Evolutionary conservation across 495 filamentous ascomycete species (phyloP).

Genomic region (Aspergillus homomorphus): DNA sequence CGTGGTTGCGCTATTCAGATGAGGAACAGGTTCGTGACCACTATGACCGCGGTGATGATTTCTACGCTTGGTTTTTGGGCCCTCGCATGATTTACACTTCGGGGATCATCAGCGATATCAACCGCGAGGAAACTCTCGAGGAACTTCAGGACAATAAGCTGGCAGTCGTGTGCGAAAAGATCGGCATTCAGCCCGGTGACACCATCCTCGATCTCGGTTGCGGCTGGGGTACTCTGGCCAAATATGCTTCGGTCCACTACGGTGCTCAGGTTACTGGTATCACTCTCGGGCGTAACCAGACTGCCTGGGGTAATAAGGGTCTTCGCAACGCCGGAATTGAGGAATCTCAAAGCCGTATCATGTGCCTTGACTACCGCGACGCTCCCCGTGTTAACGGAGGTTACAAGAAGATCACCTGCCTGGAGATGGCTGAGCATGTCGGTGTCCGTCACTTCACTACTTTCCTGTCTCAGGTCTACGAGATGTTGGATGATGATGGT

Average conservation of each 20-base stretch:
- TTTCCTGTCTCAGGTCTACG: slow-evolving; percentile 62
- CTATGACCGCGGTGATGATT: slow-evolving; percentile 73
- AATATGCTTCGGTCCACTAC: slow-evolving; percentile 61
- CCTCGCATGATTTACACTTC: slow-evolving; percentile 75
- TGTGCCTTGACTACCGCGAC: slow-evolving; percentile 70
- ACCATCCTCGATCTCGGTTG: slow-evolving; percentile 66
- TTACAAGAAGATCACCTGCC: slow-evolving; percentile 68
- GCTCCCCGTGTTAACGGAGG: slow-evolving; percentile 56
- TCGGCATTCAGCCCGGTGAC: slow-evolving; percentile 59
- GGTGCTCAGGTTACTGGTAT: slow-evolving; percentile 63
- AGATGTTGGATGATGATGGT: slow-evolving; percentile 69
- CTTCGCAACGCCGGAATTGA: slow-evolving; percentile 56
- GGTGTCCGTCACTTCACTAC: slow-evolving; percentile 61
- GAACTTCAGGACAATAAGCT: slow-evolving; percentile 72
- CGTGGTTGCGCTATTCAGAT: slow-evolving; percentile 40
- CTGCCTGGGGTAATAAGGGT: slow-evolving; percentile 67
- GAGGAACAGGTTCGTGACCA: slow-evolving; percentile 75
- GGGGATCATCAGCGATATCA: slow-evolving; percentile 64
- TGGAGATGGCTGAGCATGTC: slow-evolving; percentile 78
- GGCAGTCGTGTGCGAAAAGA: slow-evolving; percentile 69
- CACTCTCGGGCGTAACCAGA: slow-evolving; percentile 69
- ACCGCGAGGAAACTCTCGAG: slow-evolving; percentile 62
- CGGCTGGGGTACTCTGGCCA: slow-evolving; percentile 69
- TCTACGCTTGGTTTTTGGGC: slow-evolving; percentile 72
- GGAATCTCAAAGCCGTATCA: slow-evolving; percentile 61